Base-by-base conservation (phyloP, 352 stramenopile species). In the Phytopythium vexans region DNA sequence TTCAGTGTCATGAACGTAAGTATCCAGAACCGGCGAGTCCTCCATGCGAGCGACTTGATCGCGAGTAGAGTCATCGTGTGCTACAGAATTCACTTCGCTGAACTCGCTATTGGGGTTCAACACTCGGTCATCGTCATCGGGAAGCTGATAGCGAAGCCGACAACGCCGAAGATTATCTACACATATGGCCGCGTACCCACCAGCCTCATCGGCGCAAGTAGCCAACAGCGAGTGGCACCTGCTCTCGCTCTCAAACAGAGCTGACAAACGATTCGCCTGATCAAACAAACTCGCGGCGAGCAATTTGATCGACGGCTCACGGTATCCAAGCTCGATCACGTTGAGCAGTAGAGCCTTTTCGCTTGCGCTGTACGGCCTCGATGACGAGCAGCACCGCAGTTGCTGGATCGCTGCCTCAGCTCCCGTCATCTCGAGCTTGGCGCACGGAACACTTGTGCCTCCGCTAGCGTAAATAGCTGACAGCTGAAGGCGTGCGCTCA, bases 361-460 rank as follows among this genome's bases (percentile, higher is more conserved):
- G n/a, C 15, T 10, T 4, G n/a, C 9, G 2, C 55, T 65, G 6
- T 66, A 72, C 1, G 53, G 58, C 4, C 58, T 49, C 33, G 54
- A 60, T 0, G 59, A 50, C 16, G 38, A 49, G 31, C 67, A 81
- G 12, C 61, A 59, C 49, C 65, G 60, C 3, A 81, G 38, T 35
- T 59, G 39, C 14, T 73, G 52, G 3, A 77, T 35, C 11, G 67
- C 61, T 3, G 64, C 67, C 34, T 80, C 70, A 1, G 54, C 40
- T 1, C 64, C 66, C 3, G 67, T 74, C 70, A 80, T 72, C 0
- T 47, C 43, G 8, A 68, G 27, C 10, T 54, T 39, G 3, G 14
- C 31, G 5, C 52, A 66, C 37, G 64, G 58, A 11, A 68, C 33
- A 12, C 34, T 49, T 6, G 38, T 52, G 0, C 58, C 56, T 0